Evolutionary conservation across 116 monocot species (phyloP), one percentile per base, ranked within the genome.

Genomic region (Phalaenopsis hybrid): DNA sequence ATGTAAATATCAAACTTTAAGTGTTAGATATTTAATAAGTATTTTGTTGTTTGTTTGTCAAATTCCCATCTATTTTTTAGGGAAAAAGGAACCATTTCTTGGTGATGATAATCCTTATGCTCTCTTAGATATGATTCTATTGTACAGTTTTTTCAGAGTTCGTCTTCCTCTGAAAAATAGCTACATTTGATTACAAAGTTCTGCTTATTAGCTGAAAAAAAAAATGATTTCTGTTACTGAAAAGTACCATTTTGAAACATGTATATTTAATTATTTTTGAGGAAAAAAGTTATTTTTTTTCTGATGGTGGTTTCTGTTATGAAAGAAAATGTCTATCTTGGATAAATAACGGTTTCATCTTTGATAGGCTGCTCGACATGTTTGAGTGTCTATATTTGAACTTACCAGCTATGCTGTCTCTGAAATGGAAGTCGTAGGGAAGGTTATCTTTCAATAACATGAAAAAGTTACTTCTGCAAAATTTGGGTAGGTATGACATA

Each of bases 151-250:
- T 37, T 34, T 72, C 34, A 0, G 3, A 37, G 72, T 72, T 34
- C 1, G 37, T 16, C 8, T 72, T 72, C 5, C 41, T 15, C 15
- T 41, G 72, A 72, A 72, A 59, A 63, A 31, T 34, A 34, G 31
- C 72, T 41, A 37, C 72, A 15, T 72, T 25, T n/a, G n/a, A n/a
- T n/a, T n/a, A n/a, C n/a, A n/a, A n/a, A n/a, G n/a, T n/a, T n/a
- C n/a, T n/a, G n/a, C n/a, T n/a, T n/a, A n/a, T n/a, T 72, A 72
- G 37, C 31, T 16, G 72, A 37, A 72, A 65, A 37, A 72, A 72
- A 34, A 5, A 31, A 31, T 13, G 23, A 25, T 34, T 34, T 34
- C 4, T 72, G 37, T 34, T 41, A 34, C 11, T 15, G 12, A 33
- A 72, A 72, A 6, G 15, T 72, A 1, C 67, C 72, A 72, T 63